Conservation (phyloP, 2,329 filamentous ascomycete genomes). For the Torrubiella hemipterigena region DNA sequence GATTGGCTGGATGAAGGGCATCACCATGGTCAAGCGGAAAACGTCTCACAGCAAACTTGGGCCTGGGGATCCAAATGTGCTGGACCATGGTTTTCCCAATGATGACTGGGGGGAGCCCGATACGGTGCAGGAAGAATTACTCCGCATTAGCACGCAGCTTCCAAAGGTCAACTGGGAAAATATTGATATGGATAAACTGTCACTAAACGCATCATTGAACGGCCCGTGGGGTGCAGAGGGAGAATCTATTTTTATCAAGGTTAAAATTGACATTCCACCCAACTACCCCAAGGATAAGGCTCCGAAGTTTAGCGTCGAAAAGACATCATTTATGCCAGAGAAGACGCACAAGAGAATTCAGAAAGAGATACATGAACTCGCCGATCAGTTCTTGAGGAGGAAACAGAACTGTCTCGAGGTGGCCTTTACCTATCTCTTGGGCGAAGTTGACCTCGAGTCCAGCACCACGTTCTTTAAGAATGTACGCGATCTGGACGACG, state of each 20-base stretch:
- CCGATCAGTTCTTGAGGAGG: slow-evolving; percentile 40
- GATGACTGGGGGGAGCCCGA: slow-evolving; percentile 50
- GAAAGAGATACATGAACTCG: slow-evolving; percentile 43
- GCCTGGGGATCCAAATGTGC: slow-evolving; percentile 36
- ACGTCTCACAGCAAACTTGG: slow-evolving; percentile 24
- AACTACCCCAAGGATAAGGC: slow-evolving; percentile 46
- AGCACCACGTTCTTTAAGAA: slow-evolving; percentile 52
- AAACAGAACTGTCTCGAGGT: slow-evolving; percentile 52
- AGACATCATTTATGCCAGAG: slow-evolving; percentile 49
- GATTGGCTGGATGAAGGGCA: slow-evolving; percentile 59
- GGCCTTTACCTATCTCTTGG: slow-evolving; percentile 50
- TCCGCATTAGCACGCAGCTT: slow-evolving; percentile 48
- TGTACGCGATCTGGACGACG: slow-evolving; percentile 50
- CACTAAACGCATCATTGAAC: slow-evolving; percentile 47
- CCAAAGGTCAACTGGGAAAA: slow-evolving; percentile 54
- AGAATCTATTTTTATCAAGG: slow-evolving; percentile 48
- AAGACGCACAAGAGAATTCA: slow-evolving; percentile 39
- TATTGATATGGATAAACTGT: slow-evolving; percentile 50
- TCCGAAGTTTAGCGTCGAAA: slow-evolving; percentile 49
- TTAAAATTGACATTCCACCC: slow-evolving; percentile 46
- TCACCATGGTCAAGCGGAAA: slow-evolving; percentile 49
- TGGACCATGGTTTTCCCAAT: slow-evolving; percentile 38
- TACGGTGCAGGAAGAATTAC: slow-evolving; percentile 51
- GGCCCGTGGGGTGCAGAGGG: slow-evolving; percentile 50
- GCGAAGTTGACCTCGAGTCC: slow-evolving; percentile 47